Evolutionary conservation across 2,329 filamentous ascomycete genomes (phyloP).

Genomic region (Fusarium xyrophilum): DNA sequence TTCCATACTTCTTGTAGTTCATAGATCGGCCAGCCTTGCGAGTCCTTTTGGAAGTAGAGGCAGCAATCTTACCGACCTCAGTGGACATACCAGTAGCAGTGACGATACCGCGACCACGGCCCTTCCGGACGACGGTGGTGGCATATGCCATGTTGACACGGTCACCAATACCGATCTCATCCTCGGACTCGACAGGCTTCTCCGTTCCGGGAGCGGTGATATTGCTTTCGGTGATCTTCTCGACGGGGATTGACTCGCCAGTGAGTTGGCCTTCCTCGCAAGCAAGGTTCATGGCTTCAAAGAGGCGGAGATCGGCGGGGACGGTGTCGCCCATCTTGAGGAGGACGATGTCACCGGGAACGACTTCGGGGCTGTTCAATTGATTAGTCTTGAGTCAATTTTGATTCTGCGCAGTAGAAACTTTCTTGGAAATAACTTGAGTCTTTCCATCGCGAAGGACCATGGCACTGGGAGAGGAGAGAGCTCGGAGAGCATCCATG

Average conservation of each 20-base stretch:
- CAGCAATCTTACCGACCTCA: conserved; percentile 74
- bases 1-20: conserved; percentile 62
- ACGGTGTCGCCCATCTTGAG: conserved; percentile 77
- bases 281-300: conserved; percentile 78
- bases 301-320: conserved; percentile 73
- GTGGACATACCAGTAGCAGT: conserved; percentile 75
- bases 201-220: conserved; percentile 55
- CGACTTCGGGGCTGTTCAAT: conserved; percentile 62
- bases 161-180: conserved; percentile 71
- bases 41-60: conserved; percentile 59
- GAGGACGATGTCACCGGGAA: conserved; percentile 74
- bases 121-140: conserved; percentile 75
- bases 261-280: conserved; percentile 82
- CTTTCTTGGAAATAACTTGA: conserved; percentile 64
- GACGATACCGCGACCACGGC: conserved; percentile 75
- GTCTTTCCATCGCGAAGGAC: conserved; percentile 67
- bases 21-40: conserved; percentile 62
- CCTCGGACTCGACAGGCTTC: conserved; percentile 52
- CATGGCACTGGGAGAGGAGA: conserved; percentile 68
- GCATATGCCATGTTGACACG: conserved; percentile 78
- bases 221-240: conserved; percentile 65
- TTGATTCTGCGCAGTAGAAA: conserved; percentile 6
- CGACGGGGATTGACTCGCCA: conserved; percentile 76
- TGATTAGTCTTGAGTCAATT: conserved; percentile 12
- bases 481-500: conserved; percentile 68